Base-by-base conservation (phyloP, 2,329 filamentous ascomycete genomes). In the Mycosphaerelloides madeirae region DNA sequence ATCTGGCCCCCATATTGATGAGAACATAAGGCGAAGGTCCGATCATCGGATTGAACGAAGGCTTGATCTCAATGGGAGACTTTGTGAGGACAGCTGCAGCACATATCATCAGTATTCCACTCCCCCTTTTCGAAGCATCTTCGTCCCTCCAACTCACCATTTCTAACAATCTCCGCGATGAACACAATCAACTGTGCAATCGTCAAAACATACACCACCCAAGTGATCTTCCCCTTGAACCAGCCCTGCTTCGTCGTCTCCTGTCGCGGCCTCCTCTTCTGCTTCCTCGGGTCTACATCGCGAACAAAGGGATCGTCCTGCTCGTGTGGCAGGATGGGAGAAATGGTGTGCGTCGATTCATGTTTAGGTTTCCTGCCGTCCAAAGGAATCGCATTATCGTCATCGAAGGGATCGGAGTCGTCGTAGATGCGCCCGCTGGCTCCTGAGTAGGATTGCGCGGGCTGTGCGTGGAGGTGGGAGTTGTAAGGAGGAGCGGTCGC, bases 1-100 rank as follows among this genome's bases (percentile, higher is more conserved):
- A 98, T 50, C 93, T 83, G 31, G 90, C 87, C 46, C 93, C 93
- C 87, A 98, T 95, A 67, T 95, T 95, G 72, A 97, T 95, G 58
- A 95, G 80, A 18, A 97, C 81, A 56, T 88, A 87, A 1, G 83
- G 79, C 4, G 90, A 95, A 1, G 93, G 93, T 0, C 93, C 93
- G 61, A 98, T 95, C 88, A 98, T 95, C 46, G 87, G 85, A 69
- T 97, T 98, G 72, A 98, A 95, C 13, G 76, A 77, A 1, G 93
- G 93, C 44, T 91, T 79, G 41, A 82, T 90, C 68, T 82, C 78
- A 61, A 88, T 87, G 15, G 84, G 79, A 0, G 84, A 84, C 42
- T 85, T 85, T 1, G 91, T 96, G 22, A 90, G 70, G 55, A 84
- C 76, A 41, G 76, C 85, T 89, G 52, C 16, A 25, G 22, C 14